Conservation (phyloP, 2,329 filamentous ascomycete genomes). For the Fusarium napiforme region DNA sequence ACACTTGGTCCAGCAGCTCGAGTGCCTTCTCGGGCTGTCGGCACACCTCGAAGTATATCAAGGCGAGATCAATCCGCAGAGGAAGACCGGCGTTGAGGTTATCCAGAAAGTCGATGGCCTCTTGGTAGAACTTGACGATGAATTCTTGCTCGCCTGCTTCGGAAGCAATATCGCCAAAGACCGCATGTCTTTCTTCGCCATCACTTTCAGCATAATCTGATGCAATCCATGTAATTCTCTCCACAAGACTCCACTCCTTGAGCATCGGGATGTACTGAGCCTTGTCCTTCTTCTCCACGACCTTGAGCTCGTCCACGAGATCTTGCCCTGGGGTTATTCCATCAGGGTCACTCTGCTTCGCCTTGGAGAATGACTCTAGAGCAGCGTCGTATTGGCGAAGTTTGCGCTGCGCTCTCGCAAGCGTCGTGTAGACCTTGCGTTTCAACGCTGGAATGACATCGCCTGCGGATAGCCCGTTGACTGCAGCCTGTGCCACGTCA, state of each 20-base stretch:
- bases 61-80: conserved; percentile 33
- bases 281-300: neutral
- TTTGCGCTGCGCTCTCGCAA: neutral
- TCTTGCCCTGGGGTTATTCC: neutral
- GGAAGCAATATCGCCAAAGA: conserved; percentile 29
- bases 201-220: conserved; percentile 28
- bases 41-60: conserved; percentile 27
- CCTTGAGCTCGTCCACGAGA: neutral
- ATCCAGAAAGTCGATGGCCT: conserved; percentile 40
- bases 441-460: neutral
- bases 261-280: conserved; percentile 8
- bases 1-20: conserved; percentile 34
- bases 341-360: neutral
- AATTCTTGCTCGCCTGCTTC: conserved; percentile 37
- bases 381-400: neutral
- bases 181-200: neutral
- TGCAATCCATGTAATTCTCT: conserved; percentile 44
- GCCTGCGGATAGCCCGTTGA: fast-evolving
- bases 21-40: conserved; percentile 26
- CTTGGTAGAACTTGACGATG: conserved; percentile 38
- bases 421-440: neutral
- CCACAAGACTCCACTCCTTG: conserved; percentile 42
- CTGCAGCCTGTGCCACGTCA: neutral
- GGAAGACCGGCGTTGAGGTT: conserved; percentile 43
- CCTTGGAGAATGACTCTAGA: neutral